Evolutionary conservation across 108 stramenopile genomes (phyloP).

Genomic region (Skeletonema marinoi): DNA sequence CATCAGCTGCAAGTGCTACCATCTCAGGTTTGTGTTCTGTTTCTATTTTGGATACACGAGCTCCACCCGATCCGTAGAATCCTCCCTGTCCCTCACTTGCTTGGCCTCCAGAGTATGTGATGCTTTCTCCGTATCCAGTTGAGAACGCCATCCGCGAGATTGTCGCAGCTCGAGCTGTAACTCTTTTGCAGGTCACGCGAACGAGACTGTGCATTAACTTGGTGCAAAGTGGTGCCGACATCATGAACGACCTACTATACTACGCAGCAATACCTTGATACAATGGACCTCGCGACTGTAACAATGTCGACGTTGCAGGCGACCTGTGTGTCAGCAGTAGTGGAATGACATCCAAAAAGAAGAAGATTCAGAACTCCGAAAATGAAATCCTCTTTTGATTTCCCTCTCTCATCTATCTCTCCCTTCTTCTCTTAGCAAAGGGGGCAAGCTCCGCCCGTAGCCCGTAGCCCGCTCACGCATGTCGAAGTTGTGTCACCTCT

Average conservation of each 20-base stretch:
- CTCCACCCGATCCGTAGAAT: slow-evolving; percentile 78
- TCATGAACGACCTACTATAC: not conserved
- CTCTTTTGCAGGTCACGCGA: not conserved
- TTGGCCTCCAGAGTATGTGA: slow-evolving; percentile 69
- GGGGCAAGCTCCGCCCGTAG: too few species aligned
- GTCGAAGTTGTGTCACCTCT: too few species aligned
- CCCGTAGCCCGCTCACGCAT: too few species aligned
- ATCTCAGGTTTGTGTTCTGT: slow-evolving; percentile 53
- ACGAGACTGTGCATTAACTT: not conserved
- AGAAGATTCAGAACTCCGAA: too few species aligned
- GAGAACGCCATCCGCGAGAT: slow-evolving; percentile 7
- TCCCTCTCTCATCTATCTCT: too few species aligned
- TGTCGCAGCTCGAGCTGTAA: not conserved
- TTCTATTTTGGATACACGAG: slow-evolving; percentile 41
- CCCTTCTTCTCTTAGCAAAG: too few species aligned
- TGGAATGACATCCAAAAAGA: too few species aligned
- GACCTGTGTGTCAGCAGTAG: too few species aligned
- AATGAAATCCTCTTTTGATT: too few species aligned
- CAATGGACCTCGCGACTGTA: too few species aligned
- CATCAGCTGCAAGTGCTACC: slow-evolving; percentile 63
- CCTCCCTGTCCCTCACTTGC: slow-evolving; percentile 80
- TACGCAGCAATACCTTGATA: too few species aligned
- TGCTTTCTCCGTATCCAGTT: slow-evolving; percentile 31
- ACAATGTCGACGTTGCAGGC: too few species aligned
- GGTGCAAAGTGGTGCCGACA: not conserved